Conservation (phyloP, 768 basidiomycete genomes). For the Hirschioporus abietinus region DNA sequence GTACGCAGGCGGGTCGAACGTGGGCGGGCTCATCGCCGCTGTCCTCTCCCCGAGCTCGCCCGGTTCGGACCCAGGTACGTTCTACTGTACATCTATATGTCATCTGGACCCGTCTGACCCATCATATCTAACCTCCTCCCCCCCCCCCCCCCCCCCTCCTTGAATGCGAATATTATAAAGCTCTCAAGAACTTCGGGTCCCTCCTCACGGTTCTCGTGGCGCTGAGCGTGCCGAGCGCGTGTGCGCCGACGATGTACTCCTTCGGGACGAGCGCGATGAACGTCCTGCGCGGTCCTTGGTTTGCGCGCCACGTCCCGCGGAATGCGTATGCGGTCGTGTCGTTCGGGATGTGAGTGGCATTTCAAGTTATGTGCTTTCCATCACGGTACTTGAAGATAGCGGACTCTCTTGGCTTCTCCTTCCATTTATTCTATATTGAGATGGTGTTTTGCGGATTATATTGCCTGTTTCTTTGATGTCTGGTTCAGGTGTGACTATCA, state of each 20-base stretch:
- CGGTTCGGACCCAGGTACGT: background rate
- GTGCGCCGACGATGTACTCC: constrained; percentile 56
- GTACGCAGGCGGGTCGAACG: constrained; percentile 32
- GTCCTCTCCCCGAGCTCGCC: constrained; percentile 27
- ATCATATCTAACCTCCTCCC: background rate
- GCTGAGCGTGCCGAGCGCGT: constrained; percentile 48
- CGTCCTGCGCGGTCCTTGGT: constrained; percentile 21
- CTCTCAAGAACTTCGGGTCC: constrained; percentile 36
- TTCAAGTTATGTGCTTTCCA: background rate
- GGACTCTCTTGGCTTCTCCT: too few relatives aligned
- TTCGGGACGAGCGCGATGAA: constrained; percentile 43
- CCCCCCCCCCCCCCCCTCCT: too few relatives aligned
- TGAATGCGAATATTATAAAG: background rate
- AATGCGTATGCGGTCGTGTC: constrained; percentile 43
- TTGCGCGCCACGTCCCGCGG: constrained; percentile 31
- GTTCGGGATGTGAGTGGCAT: constrained; percentile 34
- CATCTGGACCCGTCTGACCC: background rate
- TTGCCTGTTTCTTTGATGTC: constrained; percentile 7
- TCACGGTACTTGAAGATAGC: too few relatives aligned
- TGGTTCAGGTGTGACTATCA: background rate
- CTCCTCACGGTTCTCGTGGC: constrained; percentile 47
- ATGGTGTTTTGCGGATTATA: background rate
- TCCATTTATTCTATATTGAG: background rate
- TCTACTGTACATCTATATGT: too few relatives aligned
- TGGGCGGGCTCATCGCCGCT: constrained; percentile 39